Base-by-base conservation (phyloP, 495 filamentous ascomycete genomes). In the Elasticomyces elasticus region DNA sequence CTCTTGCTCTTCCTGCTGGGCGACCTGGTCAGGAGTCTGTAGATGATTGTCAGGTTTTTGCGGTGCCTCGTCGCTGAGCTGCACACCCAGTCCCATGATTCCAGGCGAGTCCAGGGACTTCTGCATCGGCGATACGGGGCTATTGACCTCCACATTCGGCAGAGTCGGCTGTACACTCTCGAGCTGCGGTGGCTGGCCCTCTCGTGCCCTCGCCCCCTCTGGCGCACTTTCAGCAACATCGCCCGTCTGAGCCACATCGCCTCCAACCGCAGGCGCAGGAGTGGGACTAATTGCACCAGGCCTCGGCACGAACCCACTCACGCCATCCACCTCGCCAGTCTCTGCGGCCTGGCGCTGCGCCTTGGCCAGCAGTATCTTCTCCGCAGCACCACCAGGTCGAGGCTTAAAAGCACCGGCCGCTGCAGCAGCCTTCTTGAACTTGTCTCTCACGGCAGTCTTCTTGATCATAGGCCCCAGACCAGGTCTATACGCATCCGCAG, bases 381-480 rank as follows among this genome's bases (percentile, higher is more conserved):
- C 87, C 30, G 79, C 86, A 30, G 86, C 88, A 49, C 87, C 89
- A 27, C 88, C 87, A 15, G 82, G 79, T 33, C 89, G 78, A 17
- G 89, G 88, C 62, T 86, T 90, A 73, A 96, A 96, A 19, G 82
- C 83, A 56, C 75, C 77, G 52, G 86, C 83, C n/a, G 88, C 81
- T 28, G 77, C 81, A 12, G 92, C 89, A 30, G 89, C 89, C 65
- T 89, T 89, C 62, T 84, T 83, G 55, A 96, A 82, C n/a, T 79
- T 74, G 30, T 81, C 82, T 24, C 85, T 86, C 60, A 92, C 74
- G 0, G 81, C 82, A 60, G 79, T 79, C 52, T 89, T 82, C 68
- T 90, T 92, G 52, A 95, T 82, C 89, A 94, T 95, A 33, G 89
- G 87, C 0, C 87, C 88, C 20, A 95, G 78, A 1, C 89, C 89